phyloP scores from a whole-genome alignment of 495 filamentous ascomycete species.

The Daldinia decipiens region DNA sequence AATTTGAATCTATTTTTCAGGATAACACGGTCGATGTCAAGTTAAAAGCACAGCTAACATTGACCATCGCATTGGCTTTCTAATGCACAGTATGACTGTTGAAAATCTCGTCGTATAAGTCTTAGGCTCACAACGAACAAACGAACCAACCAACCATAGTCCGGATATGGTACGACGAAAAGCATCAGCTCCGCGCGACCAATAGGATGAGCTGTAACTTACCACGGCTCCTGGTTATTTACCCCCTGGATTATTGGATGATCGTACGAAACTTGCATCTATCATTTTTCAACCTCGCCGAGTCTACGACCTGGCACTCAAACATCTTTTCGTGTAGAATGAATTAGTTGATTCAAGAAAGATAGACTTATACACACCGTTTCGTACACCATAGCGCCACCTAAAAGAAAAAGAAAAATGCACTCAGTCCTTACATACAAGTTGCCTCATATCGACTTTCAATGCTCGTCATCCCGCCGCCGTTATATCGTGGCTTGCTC shows the following conservation, averaged over 20 bases:
- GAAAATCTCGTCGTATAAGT: neutral
- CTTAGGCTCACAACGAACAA: neutral
- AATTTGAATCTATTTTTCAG: neutral
- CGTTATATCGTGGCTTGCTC: neutral
- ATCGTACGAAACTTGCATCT: neutral
- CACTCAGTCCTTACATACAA: neutral
- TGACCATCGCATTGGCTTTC: neutral
- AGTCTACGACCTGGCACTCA: neutral
- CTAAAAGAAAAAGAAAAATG: neutral
- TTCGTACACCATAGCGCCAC: slow-evolving; percentile 4
- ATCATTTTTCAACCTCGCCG: neutral
- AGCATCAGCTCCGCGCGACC: neutral
- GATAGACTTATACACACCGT: neutral
- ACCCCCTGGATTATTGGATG: neutral
- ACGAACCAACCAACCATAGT: neutral
- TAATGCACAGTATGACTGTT: neutral
- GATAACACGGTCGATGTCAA: neutral
- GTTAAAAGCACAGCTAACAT: neutral
- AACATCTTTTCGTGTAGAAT: neutral
- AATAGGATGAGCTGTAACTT: neutral
- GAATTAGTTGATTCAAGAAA: neutral
- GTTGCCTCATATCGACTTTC: neutral
- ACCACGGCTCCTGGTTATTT: neutral
- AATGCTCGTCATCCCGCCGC: neutral
- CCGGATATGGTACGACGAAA: slow-evolving; percentile 5